Conservation (phyloP, 352 stramenopile species). For the Discostella stelligera region DNA sequence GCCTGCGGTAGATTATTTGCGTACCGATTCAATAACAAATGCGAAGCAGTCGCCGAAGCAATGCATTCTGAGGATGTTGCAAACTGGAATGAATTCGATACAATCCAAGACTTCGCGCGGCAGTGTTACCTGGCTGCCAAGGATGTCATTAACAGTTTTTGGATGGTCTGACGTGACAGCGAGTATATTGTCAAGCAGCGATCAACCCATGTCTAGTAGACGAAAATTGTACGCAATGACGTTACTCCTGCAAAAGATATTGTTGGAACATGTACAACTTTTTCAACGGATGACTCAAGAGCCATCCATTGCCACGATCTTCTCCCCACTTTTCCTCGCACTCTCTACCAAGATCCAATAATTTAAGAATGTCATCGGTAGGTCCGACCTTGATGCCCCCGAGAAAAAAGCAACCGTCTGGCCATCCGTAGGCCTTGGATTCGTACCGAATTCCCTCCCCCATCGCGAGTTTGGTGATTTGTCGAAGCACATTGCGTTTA, state of each 20-base stretch:
- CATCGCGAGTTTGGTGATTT: conserved; percentile 61
- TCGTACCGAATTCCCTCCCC: conserved; percentile 75
- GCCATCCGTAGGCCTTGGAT: conserved; percentile 61
- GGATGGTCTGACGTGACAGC: no score
- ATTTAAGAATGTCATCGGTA: conserved; percentile 55
- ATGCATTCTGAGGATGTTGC: conserved; percentile 30
- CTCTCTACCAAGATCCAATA: conserved; percentile 51
- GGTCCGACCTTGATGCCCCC: conserved; percentile 54
- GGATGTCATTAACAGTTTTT: conserved; percentile 67
- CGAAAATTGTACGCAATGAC: no score
- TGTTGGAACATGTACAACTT: conserved; percentile 77
- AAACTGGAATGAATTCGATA: conserved; percentile 54
- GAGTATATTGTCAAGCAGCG: no score
- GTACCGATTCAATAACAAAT: background rate
- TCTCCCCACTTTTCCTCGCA: conserved; percentile 60
- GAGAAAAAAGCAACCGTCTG: conserved; percentile 58
- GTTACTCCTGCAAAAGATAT: conserved; percentile 27
- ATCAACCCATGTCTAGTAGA: no score
- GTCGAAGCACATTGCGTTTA: conserved; percentile 61
- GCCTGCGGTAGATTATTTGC: conserved; percentile 1
- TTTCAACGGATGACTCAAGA: conserved; percentile 74
- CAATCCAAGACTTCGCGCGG: conserved; percentile 62
- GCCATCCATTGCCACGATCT: conserved; percentile 79
- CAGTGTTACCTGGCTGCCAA: conserved; percentile 57
- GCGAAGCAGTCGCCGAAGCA: background rate